phyloP scores from a whole-genome alignment of 208 protist species.

The Leishmania turanica region DNA sequence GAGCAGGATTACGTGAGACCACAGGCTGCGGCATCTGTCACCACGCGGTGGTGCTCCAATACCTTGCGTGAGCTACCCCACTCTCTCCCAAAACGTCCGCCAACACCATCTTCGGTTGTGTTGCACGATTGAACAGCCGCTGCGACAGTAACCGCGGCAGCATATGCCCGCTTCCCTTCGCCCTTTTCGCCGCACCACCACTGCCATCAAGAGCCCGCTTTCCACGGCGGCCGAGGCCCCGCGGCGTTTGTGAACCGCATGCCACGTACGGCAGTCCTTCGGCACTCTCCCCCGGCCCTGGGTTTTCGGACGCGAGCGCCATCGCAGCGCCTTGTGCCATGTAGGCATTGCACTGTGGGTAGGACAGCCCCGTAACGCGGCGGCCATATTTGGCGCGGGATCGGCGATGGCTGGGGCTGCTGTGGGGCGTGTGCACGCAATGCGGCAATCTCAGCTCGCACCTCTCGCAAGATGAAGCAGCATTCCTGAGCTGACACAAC shows the following conservation, averaged over 20 bases:
- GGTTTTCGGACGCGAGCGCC: neutral
- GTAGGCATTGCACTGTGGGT: neutral
- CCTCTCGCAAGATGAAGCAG: neutral
- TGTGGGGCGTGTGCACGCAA: neutral
- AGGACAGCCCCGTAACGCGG: neutral
- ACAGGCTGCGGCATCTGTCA: neutral
- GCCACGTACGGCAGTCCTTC: neutral
- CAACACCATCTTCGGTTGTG: neutral
- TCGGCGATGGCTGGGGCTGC: neutral
- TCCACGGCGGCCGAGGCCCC: neutral
- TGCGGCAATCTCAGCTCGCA: neutral
- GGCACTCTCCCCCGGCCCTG: neutral
- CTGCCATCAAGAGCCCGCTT: neutral
- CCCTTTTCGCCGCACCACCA: neutral
- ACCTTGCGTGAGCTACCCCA: neutral
- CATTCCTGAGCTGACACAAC: neutral
- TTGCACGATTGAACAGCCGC: neutral
- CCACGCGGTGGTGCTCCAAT: neutral
- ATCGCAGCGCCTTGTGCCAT: neutral
- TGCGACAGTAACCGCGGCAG: neutral
- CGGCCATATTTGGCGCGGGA: neutral
- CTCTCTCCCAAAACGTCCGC: neutral
- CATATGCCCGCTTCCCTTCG: neutral
- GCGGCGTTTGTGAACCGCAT: neutral
- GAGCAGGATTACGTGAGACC: neutral